Base-by-base conservation (phyloP, 2,329 filamentous ascomycete species). In the Emergomyces pasteurianus region DNA sequence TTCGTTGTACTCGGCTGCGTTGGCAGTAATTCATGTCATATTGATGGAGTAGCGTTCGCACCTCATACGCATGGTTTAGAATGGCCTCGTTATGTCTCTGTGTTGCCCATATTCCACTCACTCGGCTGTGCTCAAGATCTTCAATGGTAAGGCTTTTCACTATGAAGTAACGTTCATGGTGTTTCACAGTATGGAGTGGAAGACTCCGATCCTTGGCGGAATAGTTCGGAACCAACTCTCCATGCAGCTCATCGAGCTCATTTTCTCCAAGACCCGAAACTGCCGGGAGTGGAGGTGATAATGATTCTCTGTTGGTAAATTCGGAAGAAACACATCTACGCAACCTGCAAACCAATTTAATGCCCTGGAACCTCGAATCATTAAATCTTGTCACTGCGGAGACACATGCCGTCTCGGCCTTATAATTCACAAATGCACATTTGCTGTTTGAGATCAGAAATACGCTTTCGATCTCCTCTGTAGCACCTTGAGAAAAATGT, bases 371-470 rank as follows among this genome's bases (percentile, higher is more conserved):
- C 60, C 87, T 86, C 1, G 91, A 95, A 69, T 97, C 92, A 72
- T 97, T 90, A 52, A 97, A 87, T 66, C 89, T 86, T 53, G 85
- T 82, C 77, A 96, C 89, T 0, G 92, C 92, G 9, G 83, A 80
- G 7, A 83, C 76, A 70, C 91, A 96, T 5, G 85, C 84, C 2
- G 79, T 76, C 68, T 96, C 91, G 58, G 90, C 88, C 64, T 86
- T 89, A 72, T 95, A 97, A 70, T 97, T 97, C 65, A 95, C 90
- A 76, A 97, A 97, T 0, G 92, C 92, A 70, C 92, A 97, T 71
- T 96, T 96, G 72, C 92, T 96, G 73, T 96, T 96, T 0, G 92
- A 92, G 47, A 97, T 97, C 42, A 97, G 78, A 66, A 97, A 96
- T 0, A 97, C 78, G 54, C 91, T 96, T 71, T 96, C 89, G 26